Evolutionary conservation across 129 eudicot genomes (phyloP), one percentile per base, ranked within the genome.

Genomic region (Ambrosia trifida): DNA sequence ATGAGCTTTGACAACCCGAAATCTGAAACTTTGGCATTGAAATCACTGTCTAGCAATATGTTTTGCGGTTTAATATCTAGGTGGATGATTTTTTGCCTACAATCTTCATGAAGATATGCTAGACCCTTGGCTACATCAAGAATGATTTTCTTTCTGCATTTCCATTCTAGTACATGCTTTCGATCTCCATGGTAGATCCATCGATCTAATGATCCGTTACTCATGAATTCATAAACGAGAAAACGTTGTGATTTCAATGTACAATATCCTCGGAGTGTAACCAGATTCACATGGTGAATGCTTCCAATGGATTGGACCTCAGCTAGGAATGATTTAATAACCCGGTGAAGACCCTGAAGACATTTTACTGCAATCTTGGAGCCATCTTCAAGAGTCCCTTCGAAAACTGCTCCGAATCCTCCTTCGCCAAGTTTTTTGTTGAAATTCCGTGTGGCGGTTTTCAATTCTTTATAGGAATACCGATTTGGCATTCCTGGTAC

Each of bases 371-470:
- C 83, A 28, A 73, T 44, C 16, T 49, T 35, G 1, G 79, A 66
- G 18, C 70, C 66, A 1, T 73, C 83, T 32, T 30, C 30, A 4
- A 73, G 45, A 14, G 44, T 63, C 65, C 78, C 83, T 45, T 45
- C 16, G 6, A 65, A 80, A 66, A 81, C 84, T 0, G 74, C 20
- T 19, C 78, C 70, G 18, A 81, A 87, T 20, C 89, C 92, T 18
- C 89, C 92, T 16, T 52, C 45, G 8, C 89, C 92, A 13, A 87
- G 88, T 63, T 84, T 87, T 45, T 61, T 78, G 19, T 6, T 76
- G 51, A 81, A 87, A 76, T 80, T 63, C 5, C 72, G 47, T 3
- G 86, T 83, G 24, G 68, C 70, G 1, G 5, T 14, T 30, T 66
- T 62, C 14, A 83, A 60, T 49, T 78, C 82, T 19, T 81, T 72